These are phyloP conservation scores for Penicillium antarcticum DNA, from an alignment of 495 filamentous ascomycete species.

Conservation along the genomic window DNA sequence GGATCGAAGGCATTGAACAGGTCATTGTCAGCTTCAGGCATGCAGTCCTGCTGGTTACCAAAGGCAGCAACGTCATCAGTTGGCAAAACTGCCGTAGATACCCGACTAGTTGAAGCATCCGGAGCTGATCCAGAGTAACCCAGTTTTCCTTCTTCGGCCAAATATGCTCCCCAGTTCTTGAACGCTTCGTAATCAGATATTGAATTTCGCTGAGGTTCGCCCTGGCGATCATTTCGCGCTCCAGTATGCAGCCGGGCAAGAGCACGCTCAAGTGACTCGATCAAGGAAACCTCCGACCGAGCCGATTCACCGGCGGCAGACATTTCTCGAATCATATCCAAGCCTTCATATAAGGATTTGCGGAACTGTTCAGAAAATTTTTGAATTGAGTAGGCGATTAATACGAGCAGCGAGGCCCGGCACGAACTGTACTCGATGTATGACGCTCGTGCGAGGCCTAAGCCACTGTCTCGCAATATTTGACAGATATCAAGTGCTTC, in stretches of 20 bases:
- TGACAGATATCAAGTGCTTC: constrained; percentile 23
- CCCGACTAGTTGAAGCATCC: background rate
- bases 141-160: constrained; percentile 1
- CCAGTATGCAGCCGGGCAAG: constrained; percentile 18
- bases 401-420: constrained; percentile 31
- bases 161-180: constrained; percentile 23
- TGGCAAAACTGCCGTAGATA: background rate
- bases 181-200: constrained; percentile 24
- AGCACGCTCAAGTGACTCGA: constrained; percentile 32
- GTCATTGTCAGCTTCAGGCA: background rate
- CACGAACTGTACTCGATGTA: constrained; percentile 39
- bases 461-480: constrained; percentile 19
- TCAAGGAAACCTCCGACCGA: constrained; percentile 29
- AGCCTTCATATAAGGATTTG: constrained; percentile 17
- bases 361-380: constrained; percentile 18
- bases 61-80: background rate
- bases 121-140: background rate
- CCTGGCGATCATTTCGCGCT: background rate
- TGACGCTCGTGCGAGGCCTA: constrained; percentile 32
- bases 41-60: background rate
- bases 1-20: constrained; percentile 11
- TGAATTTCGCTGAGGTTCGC: background rate
- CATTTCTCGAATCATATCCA: constrained; percentile 36
- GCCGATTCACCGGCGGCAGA: constrained; percentile 31
- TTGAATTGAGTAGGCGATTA: constrained; percentile 31